phyloP scores from a whole-genome alignment of 192 early-diverging fungal genomes.

The Backusella morwellensis region DNA sequence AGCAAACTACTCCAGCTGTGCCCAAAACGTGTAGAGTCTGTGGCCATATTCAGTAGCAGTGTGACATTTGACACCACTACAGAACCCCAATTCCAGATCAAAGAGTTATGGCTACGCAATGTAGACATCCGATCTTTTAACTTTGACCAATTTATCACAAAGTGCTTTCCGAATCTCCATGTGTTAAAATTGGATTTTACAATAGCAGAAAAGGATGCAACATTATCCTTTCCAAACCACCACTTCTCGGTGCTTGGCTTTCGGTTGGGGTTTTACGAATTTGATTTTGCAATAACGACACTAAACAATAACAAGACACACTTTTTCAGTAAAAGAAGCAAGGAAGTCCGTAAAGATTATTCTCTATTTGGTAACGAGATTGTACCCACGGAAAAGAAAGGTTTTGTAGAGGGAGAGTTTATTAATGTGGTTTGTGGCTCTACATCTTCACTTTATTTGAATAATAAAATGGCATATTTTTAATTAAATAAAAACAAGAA shows the following conservation, averaged over 20 bases:
- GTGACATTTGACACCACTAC: neutral
- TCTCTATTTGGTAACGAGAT: neutral
- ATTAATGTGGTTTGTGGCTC: neutral
- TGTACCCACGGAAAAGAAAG: neutral
- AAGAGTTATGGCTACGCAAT: neutral
- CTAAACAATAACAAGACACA: neutral
- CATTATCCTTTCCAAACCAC: neutral
- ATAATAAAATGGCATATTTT: neutral
- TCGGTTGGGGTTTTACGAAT: neutral
- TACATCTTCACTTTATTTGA: neutral
- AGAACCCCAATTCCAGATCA: neutral
- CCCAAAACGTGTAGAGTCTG: neutral
- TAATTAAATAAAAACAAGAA: neutral
- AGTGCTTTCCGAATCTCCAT: neutral
- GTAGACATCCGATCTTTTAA: neutral
- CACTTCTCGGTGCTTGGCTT: neutral
- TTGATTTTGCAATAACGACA: neutral
- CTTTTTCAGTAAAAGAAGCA: neutral
- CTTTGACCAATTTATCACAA: neutral
- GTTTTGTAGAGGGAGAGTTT: neutral
- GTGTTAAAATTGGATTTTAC: neutral
- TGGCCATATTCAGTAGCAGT: neutral
- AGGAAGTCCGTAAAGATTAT: neutral
- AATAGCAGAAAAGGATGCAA: neutral
- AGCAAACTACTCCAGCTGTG: neutral